Evolutionary conservation across 2,329 filamentous ascomycete genomes (phyloP).

Genomic region (Graphilbum fragrans): DNA sequence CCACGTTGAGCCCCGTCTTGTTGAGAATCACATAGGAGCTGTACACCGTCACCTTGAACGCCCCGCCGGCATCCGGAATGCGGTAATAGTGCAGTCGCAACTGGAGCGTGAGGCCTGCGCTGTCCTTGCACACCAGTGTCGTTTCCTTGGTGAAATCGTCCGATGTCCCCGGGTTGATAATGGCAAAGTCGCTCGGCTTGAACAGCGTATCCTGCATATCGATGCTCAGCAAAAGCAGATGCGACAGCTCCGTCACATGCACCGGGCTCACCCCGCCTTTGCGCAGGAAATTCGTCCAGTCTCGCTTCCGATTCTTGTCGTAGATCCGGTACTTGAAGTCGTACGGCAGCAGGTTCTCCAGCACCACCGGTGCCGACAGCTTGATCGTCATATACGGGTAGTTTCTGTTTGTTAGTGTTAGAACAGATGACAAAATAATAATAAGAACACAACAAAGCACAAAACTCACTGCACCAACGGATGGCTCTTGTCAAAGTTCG

Average conservation of each 20-base stretch:
- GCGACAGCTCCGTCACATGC: conserved; percentile 91
- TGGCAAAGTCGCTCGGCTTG: conserved; percentile 90
- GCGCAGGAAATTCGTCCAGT: conserved; percentile 96
- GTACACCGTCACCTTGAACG: conserved; percentile 91
- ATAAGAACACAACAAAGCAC: background rate
- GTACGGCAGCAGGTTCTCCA: conserved; percentile 90
- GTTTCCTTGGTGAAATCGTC: conserved; percentile 83
- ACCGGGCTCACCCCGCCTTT: conserved; percentile 96
- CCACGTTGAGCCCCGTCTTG: conserved; percentile 82
- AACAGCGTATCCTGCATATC: conserved; percentile 96
- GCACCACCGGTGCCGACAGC: conserved; percentile 80
- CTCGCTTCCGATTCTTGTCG: conserved; percentile 95
- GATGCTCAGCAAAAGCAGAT: conserved; percentile 81
- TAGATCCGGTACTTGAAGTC: conserved; percentile 99
- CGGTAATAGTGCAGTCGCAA: conserved; percentile 84
- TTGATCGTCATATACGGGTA: conserved; percentile 95
- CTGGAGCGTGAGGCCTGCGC: conserved; percentile 64
- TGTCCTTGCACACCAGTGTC: conserved; percentile 70
- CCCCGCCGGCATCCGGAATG: conserved; percentile 83
- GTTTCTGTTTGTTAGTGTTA: conserved; percentile 31
- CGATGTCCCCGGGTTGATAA: conserved; percentile 82
- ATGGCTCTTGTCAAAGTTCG: conserved; percentile 71
- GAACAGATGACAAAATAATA: background rate
- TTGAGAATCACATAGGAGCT: conserved; percentile 93
- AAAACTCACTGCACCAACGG: conserved; percentile 57